phyloP scores from a whole-genome alignment of 176 grass and related monocot species.

The Triticum timopheevii region DNA sequence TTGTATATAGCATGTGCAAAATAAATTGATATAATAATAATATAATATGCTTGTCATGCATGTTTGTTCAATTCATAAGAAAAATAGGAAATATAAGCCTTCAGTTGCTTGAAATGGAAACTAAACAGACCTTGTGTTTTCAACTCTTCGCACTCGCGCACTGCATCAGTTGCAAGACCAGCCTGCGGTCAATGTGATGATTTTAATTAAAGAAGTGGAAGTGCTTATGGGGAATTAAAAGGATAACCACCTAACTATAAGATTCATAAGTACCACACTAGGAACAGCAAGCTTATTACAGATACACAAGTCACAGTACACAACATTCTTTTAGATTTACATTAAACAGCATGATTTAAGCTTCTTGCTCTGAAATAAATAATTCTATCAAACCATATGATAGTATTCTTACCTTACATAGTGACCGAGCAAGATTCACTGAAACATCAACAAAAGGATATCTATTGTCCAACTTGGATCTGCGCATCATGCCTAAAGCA shows the following conservation, averaged over 20 bases:
- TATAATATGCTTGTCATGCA: neutral
- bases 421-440: constrained; percentile 86
- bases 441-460: constrained; percentile 60
- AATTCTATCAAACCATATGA: constrained; percentile 14
- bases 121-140: constrained; percentile 65
- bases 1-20: constrained; percentile 16
- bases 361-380: neutral
- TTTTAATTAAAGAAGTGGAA: constrained; percentile 19
- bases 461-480: constrained; percentile 52
- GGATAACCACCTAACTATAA: neutral
- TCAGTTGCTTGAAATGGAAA: constrained; percentile 6
- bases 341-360: constrained; percentile 21
- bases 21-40: constrained; percentile 12
- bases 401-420: constrained; percentile 70
- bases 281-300: neutral
- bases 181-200: constrained; percentile 48
- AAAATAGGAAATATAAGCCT: constrained; percentile 11
- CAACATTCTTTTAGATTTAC: neutral
- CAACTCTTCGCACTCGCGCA: constrained; percentile 67
- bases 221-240: constrained; percentile 23
- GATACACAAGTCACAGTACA: neutral
- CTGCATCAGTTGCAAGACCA: constrained; percentile 69
- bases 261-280: constrained; percentile 24
- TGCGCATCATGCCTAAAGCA: constrained; percentile 39
- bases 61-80: constrained; percentile 7